Conservation (phyloP, 2,329 filamentous ascomycete species). For the Fusarium foetens region DNA sequence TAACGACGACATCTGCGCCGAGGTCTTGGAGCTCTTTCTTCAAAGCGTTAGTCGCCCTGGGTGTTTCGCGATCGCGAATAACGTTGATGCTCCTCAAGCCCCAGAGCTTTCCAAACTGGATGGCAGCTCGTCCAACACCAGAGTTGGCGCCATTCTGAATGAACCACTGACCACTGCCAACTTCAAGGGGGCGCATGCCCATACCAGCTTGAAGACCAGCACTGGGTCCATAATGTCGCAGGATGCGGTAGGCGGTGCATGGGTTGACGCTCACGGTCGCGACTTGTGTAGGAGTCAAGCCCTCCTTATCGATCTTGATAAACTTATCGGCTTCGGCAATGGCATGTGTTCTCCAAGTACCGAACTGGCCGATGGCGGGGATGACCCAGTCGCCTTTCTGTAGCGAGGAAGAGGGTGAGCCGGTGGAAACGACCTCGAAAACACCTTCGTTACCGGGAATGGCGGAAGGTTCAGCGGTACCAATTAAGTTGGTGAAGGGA, state of each 20-base stretch:
- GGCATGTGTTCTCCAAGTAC: conserved; percentile 95
- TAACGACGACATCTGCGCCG: conserved; percentile 67
- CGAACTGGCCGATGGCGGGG: conserved; percentile 82
- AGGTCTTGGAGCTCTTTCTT: conserved; percentile 63
- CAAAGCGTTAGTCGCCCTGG: conserved; percentile 70
- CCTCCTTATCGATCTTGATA: conserved; percentile 75
- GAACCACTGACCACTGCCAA: conserved; percentile 81
- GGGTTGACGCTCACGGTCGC: conserved; percentile 94
- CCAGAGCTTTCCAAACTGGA: conserved; percentile 88
- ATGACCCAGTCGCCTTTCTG: conserved; percentile 92
- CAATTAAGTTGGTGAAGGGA: conserved; percentile 77
- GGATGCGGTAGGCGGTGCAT: conserved; percentile 92
- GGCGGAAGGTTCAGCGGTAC: conserved; percentile 79
- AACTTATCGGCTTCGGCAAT: conserved; percentile 68
- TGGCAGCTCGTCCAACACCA: conserved; percentile 89
- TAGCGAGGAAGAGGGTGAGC: conserved; percentile 65
- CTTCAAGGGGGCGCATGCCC: conserved; percentile 57
- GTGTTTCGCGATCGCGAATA: conserved; percentile 75
- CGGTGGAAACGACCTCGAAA: conserved; percentile 83
- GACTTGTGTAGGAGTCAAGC: conserved; percentile 79
- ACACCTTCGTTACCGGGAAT: conserved; percentile 92
- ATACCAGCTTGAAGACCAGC: conserved; percentile 57
- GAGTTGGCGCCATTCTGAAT: conserved; percentile 97
- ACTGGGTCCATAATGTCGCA: conserved; percentile 76
- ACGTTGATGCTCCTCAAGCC: conserved; percentile 92